Evolutionary conservation across 192 early-diverging fungal species (phyloP).

Genomic region (Helicostylum pulchrum): DNA sequence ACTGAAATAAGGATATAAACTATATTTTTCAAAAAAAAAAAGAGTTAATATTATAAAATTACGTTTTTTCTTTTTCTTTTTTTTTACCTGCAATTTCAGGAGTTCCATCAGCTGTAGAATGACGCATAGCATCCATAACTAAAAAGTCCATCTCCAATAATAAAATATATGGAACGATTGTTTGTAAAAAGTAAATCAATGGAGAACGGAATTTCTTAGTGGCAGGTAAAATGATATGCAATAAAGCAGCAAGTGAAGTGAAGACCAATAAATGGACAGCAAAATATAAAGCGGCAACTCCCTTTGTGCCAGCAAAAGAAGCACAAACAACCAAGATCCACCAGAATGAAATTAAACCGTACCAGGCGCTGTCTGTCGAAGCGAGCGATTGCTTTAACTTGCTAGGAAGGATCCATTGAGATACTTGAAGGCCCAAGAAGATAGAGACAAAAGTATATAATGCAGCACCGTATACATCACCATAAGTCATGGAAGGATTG

Average conservation of each 20-base stretch:
- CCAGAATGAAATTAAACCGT: constrained; percentile 42
- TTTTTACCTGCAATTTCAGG: constrained; percentile 40
- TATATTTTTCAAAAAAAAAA: constrained; percentile 8
- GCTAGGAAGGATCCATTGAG: constrained; percentile 9
- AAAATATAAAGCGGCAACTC: constrained; percentile 41
- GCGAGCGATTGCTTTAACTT: not conserved
- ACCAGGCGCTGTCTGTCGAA: constrained; percentile 2
- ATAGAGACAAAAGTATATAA: constrained; percentile 1
- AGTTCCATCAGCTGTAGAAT: constrained; percentile 50
- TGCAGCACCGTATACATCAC: constrained; percentile 11
- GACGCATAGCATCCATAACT: constrained; percentile 45
- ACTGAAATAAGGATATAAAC: constrained; percentile 42
- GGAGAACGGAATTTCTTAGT: not conserved
- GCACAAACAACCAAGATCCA: constrained; percentile 36
- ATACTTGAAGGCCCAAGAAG: constrained; percentile 1
- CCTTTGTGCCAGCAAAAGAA: constrained; percentile 10
- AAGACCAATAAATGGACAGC: constrained; percentile 38
- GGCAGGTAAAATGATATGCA: not conserved
- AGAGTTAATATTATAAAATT: not conserved
- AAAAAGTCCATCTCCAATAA: constrained; percentile 42
- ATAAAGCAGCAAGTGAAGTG: constrained; percentile 26
- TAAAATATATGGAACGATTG: constrained; percentile 35
- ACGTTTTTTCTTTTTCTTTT: not conserved
- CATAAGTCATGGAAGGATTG: constrained; percentile 17
- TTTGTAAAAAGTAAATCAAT: constrained; percentile 22